Percentiles rank a stretch among this genome's conserved stretches.
These are phyloP conservation scores for Sporothrix euskadiensis DNA, from an alignment of 2,329 filamentous ascomycete species.

Conservation along the genomic window DNA sequence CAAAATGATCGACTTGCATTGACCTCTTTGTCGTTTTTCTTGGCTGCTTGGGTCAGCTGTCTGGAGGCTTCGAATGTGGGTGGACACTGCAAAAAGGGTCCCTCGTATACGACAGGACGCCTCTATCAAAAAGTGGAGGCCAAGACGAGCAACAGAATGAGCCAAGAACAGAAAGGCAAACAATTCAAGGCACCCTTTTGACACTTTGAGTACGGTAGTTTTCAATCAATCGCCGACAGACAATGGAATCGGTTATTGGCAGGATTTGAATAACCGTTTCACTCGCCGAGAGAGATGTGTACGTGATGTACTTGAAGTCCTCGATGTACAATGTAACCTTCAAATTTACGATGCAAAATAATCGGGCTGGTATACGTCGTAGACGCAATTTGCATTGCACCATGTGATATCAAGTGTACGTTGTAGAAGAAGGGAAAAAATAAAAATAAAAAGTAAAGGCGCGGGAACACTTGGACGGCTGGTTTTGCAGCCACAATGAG, in stretches of 20 bases:
- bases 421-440: not conserved
- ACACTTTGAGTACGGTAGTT: not conserved
- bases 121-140: no score
- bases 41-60: not conserved
- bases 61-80: not conserved
- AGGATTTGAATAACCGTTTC: no score
- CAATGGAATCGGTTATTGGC: no score
- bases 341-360: no score
- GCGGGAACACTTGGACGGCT: not conserved
- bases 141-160: not conserved
- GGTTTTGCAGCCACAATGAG: no score
- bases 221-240: not conserved
- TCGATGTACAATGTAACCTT: no score
- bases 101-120: not conserved
- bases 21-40: not conserved
- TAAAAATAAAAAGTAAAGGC: not conserved
- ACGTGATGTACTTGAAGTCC: no score
- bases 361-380: no score
- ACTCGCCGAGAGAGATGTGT: no score
- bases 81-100: not conserved
- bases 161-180: not conserved
- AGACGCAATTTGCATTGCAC: no score
- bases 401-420: no score
- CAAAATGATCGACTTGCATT: not conserved
- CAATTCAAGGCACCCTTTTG: not conserved